phyloP scores from a whole-genome alignment of 768 basidiomycete species.

The Kwoniella botswanensis region DNA sequence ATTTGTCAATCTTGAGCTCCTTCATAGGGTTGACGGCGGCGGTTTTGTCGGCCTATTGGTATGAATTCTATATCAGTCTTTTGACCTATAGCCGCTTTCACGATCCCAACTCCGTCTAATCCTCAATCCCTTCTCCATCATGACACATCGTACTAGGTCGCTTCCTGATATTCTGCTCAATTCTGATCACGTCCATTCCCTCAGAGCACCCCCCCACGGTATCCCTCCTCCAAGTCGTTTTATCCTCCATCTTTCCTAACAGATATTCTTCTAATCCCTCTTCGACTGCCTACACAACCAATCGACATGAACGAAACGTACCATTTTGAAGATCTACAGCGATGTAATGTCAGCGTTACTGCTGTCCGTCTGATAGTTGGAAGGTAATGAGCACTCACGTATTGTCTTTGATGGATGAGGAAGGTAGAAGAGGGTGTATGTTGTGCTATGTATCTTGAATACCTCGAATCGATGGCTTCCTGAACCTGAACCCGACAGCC shows the following conservation, averaged over 20 bases:
- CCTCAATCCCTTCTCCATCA: not conserved
- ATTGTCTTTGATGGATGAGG: constrained; percentile 24
- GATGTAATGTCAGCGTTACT: not conserved
- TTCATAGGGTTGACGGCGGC: constrained; percentile 79
- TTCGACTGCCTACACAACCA: not conserved
- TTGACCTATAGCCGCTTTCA: not conserved
- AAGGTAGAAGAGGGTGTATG: constrained; percentile 1
- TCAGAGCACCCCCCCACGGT: not conserved
- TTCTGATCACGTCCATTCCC: not conserved
- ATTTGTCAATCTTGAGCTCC: constrained; percentile 96
- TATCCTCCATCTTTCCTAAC: not conserved
- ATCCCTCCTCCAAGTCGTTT: not conserved
- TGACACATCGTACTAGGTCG: not conserved
- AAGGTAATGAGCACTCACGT: constrained; percentile 15
- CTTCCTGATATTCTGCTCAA: not conserved
- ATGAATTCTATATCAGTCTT: constrained; percentile 11
- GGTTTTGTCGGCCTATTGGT: constrained; percentile 58
- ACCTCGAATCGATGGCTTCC: too few relatives aligned
- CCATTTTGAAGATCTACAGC: constrained; percentile 32
- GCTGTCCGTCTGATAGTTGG: not conserved
- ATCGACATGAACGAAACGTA: constrained; percentile 15
- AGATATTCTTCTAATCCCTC: not conserved
- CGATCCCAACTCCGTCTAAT: not conserved
- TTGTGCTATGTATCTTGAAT: not conserved
- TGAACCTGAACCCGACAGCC: not conserved